Percentiles rank a stretch among this genome's conserved stretches.
These are phyloP conservation scores for Phytopythium oedochilum DNA, from an alignment of 352 stramenopile species.

Conservation along the genomic window DNA sequence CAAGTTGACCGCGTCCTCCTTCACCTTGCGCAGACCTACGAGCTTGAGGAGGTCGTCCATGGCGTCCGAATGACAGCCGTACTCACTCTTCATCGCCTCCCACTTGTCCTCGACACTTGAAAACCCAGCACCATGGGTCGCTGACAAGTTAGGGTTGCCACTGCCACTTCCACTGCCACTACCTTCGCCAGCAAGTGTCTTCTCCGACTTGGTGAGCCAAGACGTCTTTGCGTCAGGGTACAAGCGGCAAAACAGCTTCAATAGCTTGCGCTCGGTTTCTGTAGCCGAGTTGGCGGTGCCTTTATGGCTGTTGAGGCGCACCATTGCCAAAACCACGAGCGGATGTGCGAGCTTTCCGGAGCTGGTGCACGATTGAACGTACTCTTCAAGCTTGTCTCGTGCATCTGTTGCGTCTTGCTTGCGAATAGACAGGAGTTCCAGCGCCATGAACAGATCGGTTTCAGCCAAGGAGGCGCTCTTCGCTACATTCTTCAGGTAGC, in stretches of 20 bases:
- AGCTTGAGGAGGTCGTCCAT: constrained; percentile 85
- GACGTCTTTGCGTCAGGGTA: constrained; percentile 42
- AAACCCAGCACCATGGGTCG: not conserved
- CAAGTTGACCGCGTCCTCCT: constrained; percentile 61
- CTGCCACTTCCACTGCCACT: not conserved
- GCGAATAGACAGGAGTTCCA: constrained; percentile 51
- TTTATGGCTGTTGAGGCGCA: constrained; percentile 21
- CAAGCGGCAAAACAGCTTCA: constrained; percentile 41
- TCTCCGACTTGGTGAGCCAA: constrained; percentile 39
- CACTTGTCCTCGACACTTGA: constrained; percentile 43
- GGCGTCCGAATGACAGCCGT: constrained; percentile 43
- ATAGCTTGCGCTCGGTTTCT: constrained; percentile 25
- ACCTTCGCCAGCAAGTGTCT: constrained; percentile 4
- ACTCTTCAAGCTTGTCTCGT: constrained; percentile 25
- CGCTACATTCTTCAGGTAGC: constrained; percentile 35
- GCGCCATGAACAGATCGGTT: constrained; percentile 37
- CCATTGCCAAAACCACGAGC: constrained; percentile 49
- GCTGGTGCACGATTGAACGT: constrained; percentile 21
- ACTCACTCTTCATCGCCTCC: constrained; percentile 46
- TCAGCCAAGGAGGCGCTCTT: constrained; percentile 43
- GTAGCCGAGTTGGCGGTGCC: constrained; percentile 10
- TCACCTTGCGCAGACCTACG: constrained; percentile 81
- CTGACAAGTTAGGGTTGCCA: not conserved
- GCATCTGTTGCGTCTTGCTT: constrained; percentile 29
- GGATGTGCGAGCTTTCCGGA: constrained; percentile 29